Conservation (phyloP, 345 rosid species). For the Psidium guajava region DNA sequence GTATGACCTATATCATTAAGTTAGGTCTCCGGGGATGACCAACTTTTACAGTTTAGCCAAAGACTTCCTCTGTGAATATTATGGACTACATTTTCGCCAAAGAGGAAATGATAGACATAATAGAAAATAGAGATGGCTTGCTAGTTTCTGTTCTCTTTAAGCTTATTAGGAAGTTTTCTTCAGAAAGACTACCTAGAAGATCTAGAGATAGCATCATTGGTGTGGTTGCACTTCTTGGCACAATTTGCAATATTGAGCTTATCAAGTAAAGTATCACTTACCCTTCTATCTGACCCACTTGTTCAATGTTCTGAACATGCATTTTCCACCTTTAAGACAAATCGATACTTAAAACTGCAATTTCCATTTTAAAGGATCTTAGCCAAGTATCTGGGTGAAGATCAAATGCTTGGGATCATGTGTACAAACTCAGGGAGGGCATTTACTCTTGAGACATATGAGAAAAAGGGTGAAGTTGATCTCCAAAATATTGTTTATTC, state of each 20-base stretch:
- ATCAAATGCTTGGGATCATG: constrained; percentile 52
- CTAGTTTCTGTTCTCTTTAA: no score
- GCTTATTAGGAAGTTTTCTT: no score
- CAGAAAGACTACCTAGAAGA: no score
- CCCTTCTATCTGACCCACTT: not conserved
- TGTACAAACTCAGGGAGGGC: constrained; percentile 35
- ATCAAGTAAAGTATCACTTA: constrained; percentile 34
- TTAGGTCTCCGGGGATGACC: no score
- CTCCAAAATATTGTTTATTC: constrained; percentile 16
- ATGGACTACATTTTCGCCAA: no score
- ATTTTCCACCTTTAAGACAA: not conserved
- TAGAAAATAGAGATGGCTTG: no score
- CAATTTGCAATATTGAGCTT: constrained; percentile 2
- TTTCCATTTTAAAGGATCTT: constrained; percentile 25
- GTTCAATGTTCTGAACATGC: not conserved
- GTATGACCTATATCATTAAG: no score
- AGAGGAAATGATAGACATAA: no score
- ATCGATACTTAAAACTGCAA: not conserved
- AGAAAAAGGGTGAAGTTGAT: constrained; percentile 22
- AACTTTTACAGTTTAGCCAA: no score
- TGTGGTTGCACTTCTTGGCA: no score
- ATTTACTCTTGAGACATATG: constrained; percentile 18
- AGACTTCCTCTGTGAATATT: no score
- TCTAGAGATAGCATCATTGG: no score
- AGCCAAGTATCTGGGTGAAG: constrained; percentile 59